phyloP scores from a whole-genome alignment of 345 rosid species.

The Hibiscus trionum region DNA sequence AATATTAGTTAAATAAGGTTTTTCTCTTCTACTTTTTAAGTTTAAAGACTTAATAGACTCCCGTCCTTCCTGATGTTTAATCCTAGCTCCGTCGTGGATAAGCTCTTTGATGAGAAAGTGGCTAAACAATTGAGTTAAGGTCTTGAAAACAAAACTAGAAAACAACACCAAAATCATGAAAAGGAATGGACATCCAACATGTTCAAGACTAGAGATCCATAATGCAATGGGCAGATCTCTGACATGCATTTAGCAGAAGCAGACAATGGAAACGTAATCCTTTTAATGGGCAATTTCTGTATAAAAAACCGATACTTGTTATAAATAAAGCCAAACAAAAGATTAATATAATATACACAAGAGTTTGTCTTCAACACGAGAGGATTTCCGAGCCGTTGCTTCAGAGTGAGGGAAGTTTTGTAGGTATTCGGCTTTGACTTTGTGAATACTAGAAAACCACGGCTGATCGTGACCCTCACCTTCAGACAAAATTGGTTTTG shows the following conservation, averaged over 20 bases:
- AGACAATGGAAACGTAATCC: constrained; percentile 9
- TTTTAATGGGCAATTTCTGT: neutral
- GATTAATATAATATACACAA: neutral
- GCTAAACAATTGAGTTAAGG: neutral
- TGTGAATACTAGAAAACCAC: constrained; percentile 12
- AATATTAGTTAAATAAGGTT: no score
- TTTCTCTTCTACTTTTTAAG: no score
- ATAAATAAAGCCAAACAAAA: neutral
- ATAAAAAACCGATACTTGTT: no score
- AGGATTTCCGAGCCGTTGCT: constrained; percentile 28
- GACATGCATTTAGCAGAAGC: neutral
- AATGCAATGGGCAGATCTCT: neutral
- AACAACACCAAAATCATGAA: neutral
- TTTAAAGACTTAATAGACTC: no score
- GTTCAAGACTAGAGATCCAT: neutral
- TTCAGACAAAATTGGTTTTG: constrained; percentile 29
- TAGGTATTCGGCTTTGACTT: constrained; percentile 60
- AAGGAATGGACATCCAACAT: neutral
- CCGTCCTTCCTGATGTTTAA: no score
- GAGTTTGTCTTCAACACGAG: neutral
- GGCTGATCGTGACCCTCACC: neutral
- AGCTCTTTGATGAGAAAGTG: neutral
- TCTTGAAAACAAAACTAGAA: neutral
- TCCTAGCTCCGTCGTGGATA: no score
- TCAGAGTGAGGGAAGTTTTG: constrained; percentile 49